Evolutionary conservation across 805 yeast species (phyloP).

Genomic region (Pichia rugopelliculosa): DNA sequence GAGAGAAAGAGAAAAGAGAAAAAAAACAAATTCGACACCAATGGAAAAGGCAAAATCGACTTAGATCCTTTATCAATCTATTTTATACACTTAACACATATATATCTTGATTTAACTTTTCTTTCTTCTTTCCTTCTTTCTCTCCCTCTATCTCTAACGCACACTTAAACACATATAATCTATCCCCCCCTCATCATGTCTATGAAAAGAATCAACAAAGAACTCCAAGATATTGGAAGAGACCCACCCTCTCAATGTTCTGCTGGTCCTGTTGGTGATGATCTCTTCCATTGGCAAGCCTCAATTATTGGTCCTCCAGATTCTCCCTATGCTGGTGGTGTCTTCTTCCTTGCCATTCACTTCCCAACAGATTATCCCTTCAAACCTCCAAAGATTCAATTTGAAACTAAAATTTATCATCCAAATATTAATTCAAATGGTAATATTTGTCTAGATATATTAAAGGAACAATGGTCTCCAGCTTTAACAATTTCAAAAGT

Average conservation of each 20-base stretch:
- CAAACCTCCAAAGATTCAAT: slow-evolving; percentile 92
- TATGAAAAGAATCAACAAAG: slow-evolving; percentile 91
- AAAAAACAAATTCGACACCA: neutral
- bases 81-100: too few relatives aligned
- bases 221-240: slow-evolving; percentile 91
- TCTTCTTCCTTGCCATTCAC: slow-evolving; percentile 89
- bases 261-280: slow-evolving; percentile 98
- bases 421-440: slow-evolving; percentile 96
- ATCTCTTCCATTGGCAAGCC: slow-evolving; percentile 98
- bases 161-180: too few relatives aligned
- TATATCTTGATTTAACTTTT: neutral
- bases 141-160: too few relatives aligned
- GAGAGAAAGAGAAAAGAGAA: too few relatives aligned
- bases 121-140: neutral
- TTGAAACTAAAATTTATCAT: slow-evolving; percentile 94
- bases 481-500: slow-evolving; percentile 96
- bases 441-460: slow-evolving; percentile 91
- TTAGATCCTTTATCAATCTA: too few relatives aligned
- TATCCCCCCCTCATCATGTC: slow-evolving; percentile 48
- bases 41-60: too few relatives aligned
- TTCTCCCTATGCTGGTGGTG: slow-evolving; percentile 77
- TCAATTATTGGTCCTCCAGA: slow-evolving; percentile 99
- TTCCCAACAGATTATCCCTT: slow-evolving; percentile 99
- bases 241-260: slow-evolving; percentile 99
- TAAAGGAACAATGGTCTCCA: slow-evolving; percentile 99